These are phyloP conservation scores for Globisporangium canariense DNA, from an alignment of 352 stramenopile genomes.

Conservation along the genomic window DNA sequence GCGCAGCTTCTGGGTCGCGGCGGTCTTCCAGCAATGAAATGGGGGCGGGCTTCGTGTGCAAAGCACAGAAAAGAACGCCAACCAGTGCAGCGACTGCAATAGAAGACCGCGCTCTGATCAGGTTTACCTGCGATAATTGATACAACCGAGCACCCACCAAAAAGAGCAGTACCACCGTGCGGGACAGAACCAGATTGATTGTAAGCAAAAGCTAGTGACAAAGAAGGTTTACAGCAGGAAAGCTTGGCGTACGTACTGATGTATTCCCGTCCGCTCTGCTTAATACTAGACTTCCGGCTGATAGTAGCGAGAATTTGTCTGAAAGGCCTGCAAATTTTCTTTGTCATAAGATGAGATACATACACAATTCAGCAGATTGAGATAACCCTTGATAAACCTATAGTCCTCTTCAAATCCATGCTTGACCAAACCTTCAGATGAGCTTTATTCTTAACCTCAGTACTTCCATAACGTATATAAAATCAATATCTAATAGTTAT, in stretches of 20 bases:
- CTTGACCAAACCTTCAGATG: neutral
- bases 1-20: neutral
- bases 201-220: neutral
- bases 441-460: neutral
- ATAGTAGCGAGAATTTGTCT: too few relatives aligned
- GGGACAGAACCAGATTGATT: constrained; percentile 4
- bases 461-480: neutral
- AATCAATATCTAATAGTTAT: neutral
- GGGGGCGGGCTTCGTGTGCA: neutral
- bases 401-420: neutral
- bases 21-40: constrained; percentile 2
- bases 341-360: too few relatives aligned
- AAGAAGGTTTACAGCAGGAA: neutral
- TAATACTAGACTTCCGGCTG: too few relatives aligned
- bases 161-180: neutral
- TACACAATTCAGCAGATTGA: too few relatives aligned
- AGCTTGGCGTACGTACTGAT: too few relatives aligned
- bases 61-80: neutral
- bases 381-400: neutral
- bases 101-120: neutral
- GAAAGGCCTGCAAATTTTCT: too few relatives aligned
- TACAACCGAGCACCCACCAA: neutral
- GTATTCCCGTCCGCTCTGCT: too few relatives aligned
- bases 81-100: neutral
- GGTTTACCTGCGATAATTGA: neutral